Evolutionary conservation across 2,329 filamentous ascomycete species (phyloP).

Genomic region (Plenodomus biglobosus): DNA sequence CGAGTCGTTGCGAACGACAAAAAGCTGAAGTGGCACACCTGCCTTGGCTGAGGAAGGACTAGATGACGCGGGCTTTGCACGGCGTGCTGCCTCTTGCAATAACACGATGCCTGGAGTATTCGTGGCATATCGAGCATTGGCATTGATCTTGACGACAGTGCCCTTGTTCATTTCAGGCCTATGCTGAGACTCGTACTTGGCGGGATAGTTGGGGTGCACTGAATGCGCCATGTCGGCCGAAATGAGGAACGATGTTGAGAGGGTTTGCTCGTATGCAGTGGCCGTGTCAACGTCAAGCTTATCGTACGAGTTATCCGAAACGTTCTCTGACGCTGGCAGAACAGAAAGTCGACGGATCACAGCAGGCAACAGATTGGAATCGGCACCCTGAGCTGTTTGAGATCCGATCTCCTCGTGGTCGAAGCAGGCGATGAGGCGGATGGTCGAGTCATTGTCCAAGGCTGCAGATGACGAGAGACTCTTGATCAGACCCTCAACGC

Average conservation of each 20-base stretch:
- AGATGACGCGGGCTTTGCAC: constrained; percentile 54
- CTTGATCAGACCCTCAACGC: constrained; percentile 78
- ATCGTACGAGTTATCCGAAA: constrained; percentile 67
- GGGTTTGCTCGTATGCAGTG: constrained; percentile 90
- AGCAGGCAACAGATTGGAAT: constrained; percentile 86
- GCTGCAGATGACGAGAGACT: constrained; percentile 67
- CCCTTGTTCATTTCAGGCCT: constrained; percentile 95
- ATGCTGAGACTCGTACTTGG: constrained; percentile 89
- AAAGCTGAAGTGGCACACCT: constrained; percentile 86
- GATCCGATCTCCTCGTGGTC: constrained; percentile 98
- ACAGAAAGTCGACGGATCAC: constrained; percentile 85
- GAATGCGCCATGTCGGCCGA: constrained; percentile 98
- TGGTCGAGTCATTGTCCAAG: constrained; percentile 74
- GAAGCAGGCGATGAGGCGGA: constrained; percentile 91
- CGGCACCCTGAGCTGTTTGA: constrained; percentile 86
- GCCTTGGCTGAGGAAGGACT: constrained; percentile 51
- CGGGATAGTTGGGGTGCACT: constrained; percentile 90
- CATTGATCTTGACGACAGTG: constrained; percentile 96
- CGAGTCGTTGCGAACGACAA: constrained; percentile 94
- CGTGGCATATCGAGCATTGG: constrained; percentile 94
- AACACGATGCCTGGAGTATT: constrained; percentile 95
- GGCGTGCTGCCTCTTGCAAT: constrained; percentile 78
- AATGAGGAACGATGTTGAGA: constrained; percentile 87
- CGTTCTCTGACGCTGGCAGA: constrained; percentile 62
- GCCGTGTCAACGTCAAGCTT: constrained; percentile 59